Percentiles rank a stretch among this genome's conserved stretches.
Evolutionary conservation across 345 rosid genomes (phyloP).

Genomic region (Combretum micranthum): DNA sequence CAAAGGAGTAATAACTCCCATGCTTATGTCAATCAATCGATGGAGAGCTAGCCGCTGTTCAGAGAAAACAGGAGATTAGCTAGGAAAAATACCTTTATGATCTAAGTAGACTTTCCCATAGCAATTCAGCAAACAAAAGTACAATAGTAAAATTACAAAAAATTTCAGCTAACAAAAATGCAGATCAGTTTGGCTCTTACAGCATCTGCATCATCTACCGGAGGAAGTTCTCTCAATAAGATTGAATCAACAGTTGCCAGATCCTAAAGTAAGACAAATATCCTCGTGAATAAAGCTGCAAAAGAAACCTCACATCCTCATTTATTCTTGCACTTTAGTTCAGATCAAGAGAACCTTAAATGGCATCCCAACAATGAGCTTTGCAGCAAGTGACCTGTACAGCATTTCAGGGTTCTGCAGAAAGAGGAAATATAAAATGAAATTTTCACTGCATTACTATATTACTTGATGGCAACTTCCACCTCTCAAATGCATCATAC

Average conservation of each 20-base stretch:
- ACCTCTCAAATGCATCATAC: conserved; percentile 17
- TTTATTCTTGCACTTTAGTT: background rate
- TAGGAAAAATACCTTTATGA: too few species aligned
- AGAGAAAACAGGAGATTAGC: conserved; percentile 6
- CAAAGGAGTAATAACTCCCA: conserved; percentile 89
- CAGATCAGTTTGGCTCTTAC: conserved; percentile 40
- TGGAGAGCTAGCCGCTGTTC: conserved; percentile 86
- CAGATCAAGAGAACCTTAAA: conserved; percentile 59
- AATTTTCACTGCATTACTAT: background rate
- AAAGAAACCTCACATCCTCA: background rate
- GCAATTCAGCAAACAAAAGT: too few species aligned
- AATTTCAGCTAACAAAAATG: background rate
- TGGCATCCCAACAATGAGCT: conserved; percentile 94
- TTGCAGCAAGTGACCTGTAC: conserved; percentile 86
- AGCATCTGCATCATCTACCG: conserved; percentile 70
- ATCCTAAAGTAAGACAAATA: conserved; percentile 43
- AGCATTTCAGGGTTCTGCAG: conserved; percentile 77
- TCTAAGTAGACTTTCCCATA: too few species aligned
- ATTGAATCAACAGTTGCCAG: conserved; percentile 92
- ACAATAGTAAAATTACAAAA: too few species aligned
- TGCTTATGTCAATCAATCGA: conserved; percentile 81
- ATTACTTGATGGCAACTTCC: background rate
- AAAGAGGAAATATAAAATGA: conserved; percentile 3
- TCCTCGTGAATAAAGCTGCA: conserved; percentile 8
- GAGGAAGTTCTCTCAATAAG: conserved; percentile 80